These are phyloP conservation scores for Fusarium zealandicum DNA, from an alignment of 2,329 filamentous ascomycete genomes.

Conservation along the genomic window DNA sequence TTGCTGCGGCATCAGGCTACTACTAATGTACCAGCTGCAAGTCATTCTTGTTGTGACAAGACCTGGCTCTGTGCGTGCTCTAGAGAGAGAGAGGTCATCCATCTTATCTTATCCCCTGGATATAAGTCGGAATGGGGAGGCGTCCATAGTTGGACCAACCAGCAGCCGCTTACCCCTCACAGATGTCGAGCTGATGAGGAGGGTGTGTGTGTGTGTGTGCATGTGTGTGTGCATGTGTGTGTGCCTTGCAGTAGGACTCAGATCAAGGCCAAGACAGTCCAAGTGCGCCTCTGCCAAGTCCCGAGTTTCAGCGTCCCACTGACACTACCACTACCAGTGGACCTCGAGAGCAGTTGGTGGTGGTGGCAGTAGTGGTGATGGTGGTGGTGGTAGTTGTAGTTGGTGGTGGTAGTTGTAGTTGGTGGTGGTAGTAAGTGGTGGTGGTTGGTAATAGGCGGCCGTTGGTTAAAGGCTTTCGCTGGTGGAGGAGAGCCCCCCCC, in stretches of 20 bases:
- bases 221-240: too few species aligned
- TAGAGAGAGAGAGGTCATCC: conserved; percentile 5
- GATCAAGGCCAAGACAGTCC: too few species aligned
- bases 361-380: neutral
- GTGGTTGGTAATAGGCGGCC: neutral
- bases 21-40: too few species aligned
- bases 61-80: conserved; percentile 1
- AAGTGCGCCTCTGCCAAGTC: conserved; percentile 8
- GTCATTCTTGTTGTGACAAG: neutral
- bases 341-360: neutral
- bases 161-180: conserved; percentile 30
- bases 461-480: conserved; percentile 1
- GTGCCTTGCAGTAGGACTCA: conserved; percentile 35
- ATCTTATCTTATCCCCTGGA: conserved; percentile 2
- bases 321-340: neutral
- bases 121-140: conserved; percentile 9
- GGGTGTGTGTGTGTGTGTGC: too few species aligned
- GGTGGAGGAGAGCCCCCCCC: conserved; percentile 1
- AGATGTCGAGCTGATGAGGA: conserved; percentile 16
- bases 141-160: conserved; percentile 17
- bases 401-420: neutral
- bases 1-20: too few species aligned
- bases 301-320: conserved; percentile 25
- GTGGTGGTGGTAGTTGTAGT: neutral
- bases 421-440: neutral